Percentiles rank a stretch among this genome's conserved stretches.
Evolutionary conservation across 306 rosid species (phyloP).

Genomic region (Lithocarpus polystachyus): DNA sequence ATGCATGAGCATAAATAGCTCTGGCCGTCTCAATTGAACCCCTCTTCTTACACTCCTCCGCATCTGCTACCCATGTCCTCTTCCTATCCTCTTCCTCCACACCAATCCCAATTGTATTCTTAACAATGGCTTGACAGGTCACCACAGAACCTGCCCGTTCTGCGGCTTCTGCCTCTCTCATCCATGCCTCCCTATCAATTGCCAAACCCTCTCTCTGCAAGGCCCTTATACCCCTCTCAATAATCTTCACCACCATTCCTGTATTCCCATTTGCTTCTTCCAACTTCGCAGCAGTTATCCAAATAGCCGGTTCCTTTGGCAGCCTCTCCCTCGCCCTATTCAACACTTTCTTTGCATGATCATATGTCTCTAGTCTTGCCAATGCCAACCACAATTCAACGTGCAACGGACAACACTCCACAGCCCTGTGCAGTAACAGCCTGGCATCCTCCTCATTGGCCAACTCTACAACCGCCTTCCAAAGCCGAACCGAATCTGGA

Average conservation of each 20-base stretch:
- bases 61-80: slow-evolving; percentile 97
- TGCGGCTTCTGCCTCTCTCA: slow-evolving; percentile 94
- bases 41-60: slow-evolving; percentile 90
- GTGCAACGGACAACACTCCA: slow-evolving; percentile 86
- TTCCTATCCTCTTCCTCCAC: slow-evolving; percentile 96
- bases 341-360: slow-evolving; percentile 75
- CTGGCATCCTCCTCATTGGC: slow-evolving; percentile 87
- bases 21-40: slow-evolving; percentile 90
- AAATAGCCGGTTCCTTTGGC: slow-evolving; percentile 81
- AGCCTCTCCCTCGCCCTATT: slow-evolving; percentile 80
- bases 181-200: slow-evolving; percentile 85
- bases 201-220: slow-evolving; percentile 74
- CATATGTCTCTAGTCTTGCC: slow-evolving; percentile 85
- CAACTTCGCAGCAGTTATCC: slow-evolving; percentile 89
- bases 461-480: slow-evolving; percentile 96
- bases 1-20: slow-evolving; percentile 84
- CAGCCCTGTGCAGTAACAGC: slow-evolving; percentile 82
- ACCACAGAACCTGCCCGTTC: slow-evolving; percentile 81
- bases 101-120: slow-evolving; percentile 71
- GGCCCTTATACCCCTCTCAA: slow-evolving; percentile 88
- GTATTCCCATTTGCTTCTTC: slow-evolving; percentile 94
- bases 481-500: slow-evolving; percentile 87
- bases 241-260: slow-evolving; percentile 76
- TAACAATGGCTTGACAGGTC: slow-evolving; percentile 75
- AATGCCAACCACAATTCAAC: slow-evolving; percentile 92